Base-by-base conservation (phyloP, 352 stramenopile genomes). In the Phytophthora fragariaefolia region DNA sequence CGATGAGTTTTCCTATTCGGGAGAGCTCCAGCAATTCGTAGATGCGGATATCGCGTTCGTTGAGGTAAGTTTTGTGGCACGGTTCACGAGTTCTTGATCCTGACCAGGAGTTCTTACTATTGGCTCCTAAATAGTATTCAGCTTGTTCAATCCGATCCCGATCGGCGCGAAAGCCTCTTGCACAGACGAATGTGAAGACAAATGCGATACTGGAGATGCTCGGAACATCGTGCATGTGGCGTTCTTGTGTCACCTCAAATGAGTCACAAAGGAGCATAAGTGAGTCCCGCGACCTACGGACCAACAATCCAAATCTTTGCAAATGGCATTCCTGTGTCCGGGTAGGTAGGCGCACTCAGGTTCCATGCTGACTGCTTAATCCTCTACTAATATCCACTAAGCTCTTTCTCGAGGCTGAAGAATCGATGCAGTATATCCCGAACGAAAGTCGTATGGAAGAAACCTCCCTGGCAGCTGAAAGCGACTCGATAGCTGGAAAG, bases 381-480 rank as follows among this genome's bases (percentile, higher is more conserved):
- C 62, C n/a, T 38, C 34, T 34, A 18, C 34, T 74, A 50, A 62
- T 23, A 17, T 15, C 2, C 7, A 32, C 51, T 46, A 38, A 83
- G 75, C 27, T 48, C 20, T 70, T 67, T 43, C 45, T 78, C 12
- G 36, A 49, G 18, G 15, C 45, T 32, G 73, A 72, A 1, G 73
- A 82, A 22, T 61, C 45, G n/a, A 49, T 63, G 28, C 70, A 83
- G 51, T 82, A 74, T 30, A 30, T 73, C 10, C 60, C 62, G 15
- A 73, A 60, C 20, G 40, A 56, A 36, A 60, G 26, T 13, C 69
- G 53, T 23, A 46, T 70, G 32, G 61, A 47, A 47, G 66, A 65
- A 42, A 36, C 38, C 9, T 51, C 61, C 15, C 22, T 57, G 3
- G 20, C n/a, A 23, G 55, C 52, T 17, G 61, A 61, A 30, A 59